These are phyloP conservation scores for Miscanthus lutarioriparius DNA, from an alignment of 176 grass and related monocot species.

Conservation along the genomic window DNA sequence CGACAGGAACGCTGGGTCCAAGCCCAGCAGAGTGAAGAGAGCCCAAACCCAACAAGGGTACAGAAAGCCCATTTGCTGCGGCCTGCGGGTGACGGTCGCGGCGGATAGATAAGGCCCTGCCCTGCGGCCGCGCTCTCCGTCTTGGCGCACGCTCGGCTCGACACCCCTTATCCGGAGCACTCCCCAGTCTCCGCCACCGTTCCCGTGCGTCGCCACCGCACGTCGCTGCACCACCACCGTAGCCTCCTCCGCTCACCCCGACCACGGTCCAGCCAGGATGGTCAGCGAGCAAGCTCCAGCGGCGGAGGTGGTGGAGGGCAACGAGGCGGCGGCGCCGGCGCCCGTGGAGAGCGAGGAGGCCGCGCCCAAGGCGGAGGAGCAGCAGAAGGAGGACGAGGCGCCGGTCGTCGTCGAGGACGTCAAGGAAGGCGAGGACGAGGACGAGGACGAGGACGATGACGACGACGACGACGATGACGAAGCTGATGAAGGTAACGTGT, in stretches of 20 bases:
- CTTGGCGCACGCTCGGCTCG: not conserved
- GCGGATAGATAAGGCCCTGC: constrained; percentile 28
- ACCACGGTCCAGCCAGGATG: not conserved
- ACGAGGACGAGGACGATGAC: constrained; percentile 35
- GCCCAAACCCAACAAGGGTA: not conserved
- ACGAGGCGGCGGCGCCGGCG: not conserved
- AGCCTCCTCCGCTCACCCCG: not conserved
- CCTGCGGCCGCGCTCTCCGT: not conserved
- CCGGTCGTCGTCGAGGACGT: constrained; percentile 74
- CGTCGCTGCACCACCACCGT: not conserved
- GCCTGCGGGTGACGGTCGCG: not conserved
- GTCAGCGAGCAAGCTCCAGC: constrained; percentile 47
- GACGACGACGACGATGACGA: constrained; percentile 43
- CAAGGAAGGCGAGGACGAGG: constrained; percentile 58
- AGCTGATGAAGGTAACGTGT: constrained; percentile 34
- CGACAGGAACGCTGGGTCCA: too few species aligned
- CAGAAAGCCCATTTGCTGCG: not conserved
- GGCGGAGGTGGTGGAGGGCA: constrained; percentile 41
- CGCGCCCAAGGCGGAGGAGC: not conserved
- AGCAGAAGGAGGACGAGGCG: constrained; percentile 37
- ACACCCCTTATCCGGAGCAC: constrained; percentile 39
- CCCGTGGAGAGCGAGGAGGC: constrained; percentile 30
- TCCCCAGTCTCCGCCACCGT: not conserved
- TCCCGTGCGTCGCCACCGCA: constrained; percentile 14
- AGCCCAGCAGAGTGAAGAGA: not conserved